phyloP scores from a whole-genome alignment of 257 asterid genomes.

The Craterostigma plantagineum region DNA sequence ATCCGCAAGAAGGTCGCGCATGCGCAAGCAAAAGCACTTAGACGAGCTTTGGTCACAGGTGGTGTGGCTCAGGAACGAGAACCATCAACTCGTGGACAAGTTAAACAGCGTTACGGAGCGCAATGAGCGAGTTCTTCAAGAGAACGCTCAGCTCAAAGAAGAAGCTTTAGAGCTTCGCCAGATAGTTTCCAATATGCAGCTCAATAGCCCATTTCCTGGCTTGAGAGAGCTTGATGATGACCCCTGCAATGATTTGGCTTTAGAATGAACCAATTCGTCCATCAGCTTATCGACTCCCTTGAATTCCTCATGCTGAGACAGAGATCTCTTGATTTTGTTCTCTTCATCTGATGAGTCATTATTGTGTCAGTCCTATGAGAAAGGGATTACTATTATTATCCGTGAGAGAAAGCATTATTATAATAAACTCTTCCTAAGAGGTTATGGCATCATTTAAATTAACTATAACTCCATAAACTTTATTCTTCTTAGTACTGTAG shows the following conservation, averaged over 20 bases:
- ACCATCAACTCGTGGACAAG: constrained; percentile 43
- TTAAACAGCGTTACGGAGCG: constrained; percentile 37
- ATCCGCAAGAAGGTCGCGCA: constrained; percentile 71
- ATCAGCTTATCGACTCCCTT: constrained; percentile 6
- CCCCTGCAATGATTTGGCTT: constrained; percentile 19
- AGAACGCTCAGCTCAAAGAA: constrained; percentile 54
- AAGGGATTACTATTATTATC: too few species aligned
- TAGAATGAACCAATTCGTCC: constrained; percentile 9
- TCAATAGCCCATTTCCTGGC: constrained; percentile 29
- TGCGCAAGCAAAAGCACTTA: constrained; percentile 77
- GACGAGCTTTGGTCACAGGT: constrained; percentile 91
- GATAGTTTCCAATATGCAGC: constrained; percentile 39
- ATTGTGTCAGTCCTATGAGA: too few species aligned
- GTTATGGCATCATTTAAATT: too few species aligned
- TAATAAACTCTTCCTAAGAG: too few species aligned
- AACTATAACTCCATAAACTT: too few species aligned
- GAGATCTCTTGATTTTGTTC: constrained; percentile 1
- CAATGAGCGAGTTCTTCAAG: constrained; percentile 31
- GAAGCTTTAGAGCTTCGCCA: constrained; percentile 52
- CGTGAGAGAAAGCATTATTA: too few species aligned
- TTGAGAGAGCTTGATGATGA: constrained; percentile 24
- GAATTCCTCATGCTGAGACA: constrained; percentile 4
- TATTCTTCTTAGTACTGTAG: too few species aligned
- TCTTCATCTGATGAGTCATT: background rate
- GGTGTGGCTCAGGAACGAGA: constrained; percentile 58